Evolutionary conservation across 352 stramenopile genomes (phyloP).

Genomic region (Thraustotheca clavata): DNA sequence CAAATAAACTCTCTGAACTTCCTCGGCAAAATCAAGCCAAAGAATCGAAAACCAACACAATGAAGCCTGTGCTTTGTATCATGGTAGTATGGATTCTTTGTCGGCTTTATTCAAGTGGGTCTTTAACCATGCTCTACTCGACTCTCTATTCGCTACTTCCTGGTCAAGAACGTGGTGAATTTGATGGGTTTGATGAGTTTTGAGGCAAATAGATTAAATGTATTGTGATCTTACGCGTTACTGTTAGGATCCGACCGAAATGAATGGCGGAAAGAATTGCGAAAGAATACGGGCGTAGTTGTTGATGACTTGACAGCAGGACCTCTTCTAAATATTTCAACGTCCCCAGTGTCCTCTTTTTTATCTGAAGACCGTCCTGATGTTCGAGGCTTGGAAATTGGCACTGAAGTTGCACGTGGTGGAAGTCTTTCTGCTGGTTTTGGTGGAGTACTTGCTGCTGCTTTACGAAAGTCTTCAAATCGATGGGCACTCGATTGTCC

Average conservation of each 20-base stretch:
- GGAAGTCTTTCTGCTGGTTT: not conserved
- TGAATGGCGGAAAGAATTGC: constrained; percentile 21
- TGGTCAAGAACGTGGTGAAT: not conserved
- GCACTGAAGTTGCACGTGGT: not conserved
- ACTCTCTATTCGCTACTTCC: not conserved
- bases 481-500: not conserved
- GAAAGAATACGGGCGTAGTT: constrained; percentile 15
- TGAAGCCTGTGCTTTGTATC: constrained; percentile 23
- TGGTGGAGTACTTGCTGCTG: constrained; percentile 30
- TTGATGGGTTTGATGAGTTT: constrained; percentile 23
- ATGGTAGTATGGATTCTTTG: constrained; percentile 56
- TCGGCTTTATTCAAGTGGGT: constrained; percentile 58
- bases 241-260: constrained; percentile 5
- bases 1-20: constrained; percentile 39
- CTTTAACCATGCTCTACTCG: constrained; percentile 28
- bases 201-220: constrained; percentile 5
- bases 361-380: not conserved
- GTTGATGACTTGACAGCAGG: not conserved
- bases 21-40: constrained; percentile 23
- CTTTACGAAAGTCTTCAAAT: constrained; percentile 44
- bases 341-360: not conserved
- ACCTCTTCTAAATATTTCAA: constrained; percentile 3
- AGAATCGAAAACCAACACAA: constrained; percentile 31
- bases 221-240: not conserved
- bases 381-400: not conserved